These are phyloP conservation scores for Xerophyta viscosa DNA, from an alignment of 106 monocot species.

Conservation along the genomic window DNA sequence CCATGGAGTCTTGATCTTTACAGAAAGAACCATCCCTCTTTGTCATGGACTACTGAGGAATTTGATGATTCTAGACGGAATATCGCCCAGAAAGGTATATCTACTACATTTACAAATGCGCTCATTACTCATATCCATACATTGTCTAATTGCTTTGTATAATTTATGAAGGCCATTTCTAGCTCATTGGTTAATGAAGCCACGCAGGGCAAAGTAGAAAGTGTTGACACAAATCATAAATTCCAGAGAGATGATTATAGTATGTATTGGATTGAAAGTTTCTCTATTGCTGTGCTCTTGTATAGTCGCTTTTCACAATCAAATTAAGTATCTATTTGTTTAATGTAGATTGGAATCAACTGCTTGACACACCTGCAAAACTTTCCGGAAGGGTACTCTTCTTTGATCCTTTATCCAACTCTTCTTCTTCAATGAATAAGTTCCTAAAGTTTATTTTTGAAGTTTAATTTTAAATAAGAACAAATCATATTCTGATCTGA, in stretches of 20 bases:
- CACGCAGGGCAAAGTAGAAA: constrained; percentile 9
- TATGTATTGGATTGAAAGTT: constrained; percentile 6
- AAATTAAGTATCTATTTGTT: neutral
- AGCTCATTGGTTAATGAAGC: constrained; percentile 6
- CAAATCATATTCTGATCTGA: too few relatives aligned
- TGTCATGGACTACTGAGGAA: constrained; percentile 88
- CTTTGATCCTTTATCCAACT: too few relatives aligned
- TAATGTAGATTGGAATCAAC: constrained; percentile 34
- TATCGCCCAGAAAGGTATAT: constrained; percentile 32
- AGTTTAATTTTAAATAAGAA: too few relatives aligned
- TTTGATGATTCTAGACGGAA: constrained; percentile 19
- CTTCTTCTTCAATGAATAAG: too few relatives aligned
- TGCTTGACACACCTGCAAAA: constrained; percentile 39
- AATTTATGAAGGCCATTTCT: constrained; percentile 18
- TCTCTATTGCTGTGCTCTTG: neutral
- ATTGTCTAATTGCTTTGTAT: neutral
- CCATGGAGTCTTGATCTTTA: constrained; percentile 94
- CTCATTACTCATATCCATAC: neutral
- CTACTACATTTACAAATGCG: neutral
- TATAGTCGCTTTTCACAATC: neutral
- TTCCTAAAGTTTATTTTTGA: too few relatives aligned
- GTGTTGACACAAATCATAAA: constrained; percentile 7
- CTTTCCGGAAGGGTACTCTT: constrained; percentile 52
- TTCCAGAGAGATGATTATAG: constrained; percentile 20
- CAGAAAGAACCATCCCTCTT: constrained; percentile 51